Conservation (phyloP, 495 filamentous ascomycete species). For the Aspergillus wentii region DNA sequence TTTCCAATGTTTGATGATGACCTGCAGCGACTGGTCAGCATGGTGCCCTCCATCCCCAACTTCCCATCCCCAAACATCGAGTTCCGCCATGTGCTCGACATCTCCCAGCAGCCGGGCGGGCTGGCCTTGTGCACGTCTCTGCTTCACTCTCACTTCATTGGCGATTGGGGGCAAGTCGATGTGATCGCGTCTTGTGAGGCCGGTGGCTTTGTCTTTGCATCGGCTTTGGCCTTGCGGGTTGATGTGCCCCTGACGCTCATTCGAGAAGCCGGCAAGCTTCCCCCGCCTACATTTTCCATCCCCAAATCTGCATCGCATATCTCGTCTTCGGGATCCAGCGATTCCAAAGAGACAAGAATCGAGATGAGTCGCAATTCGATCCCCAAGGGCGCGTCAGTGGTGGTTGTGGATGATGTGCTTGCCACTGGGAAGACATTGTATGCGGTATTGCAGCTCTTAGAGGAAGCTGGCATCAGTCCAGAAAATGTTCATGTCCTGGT, state of each 20-base stretch:
- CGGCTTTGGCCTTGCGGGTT: constrained; percentile 43
- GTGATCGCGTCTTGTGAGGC: constrained; percentile 50
- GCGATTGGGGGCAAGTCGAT: constrained; percentile 44
- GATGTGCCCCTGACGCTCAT: constrained; percentile 48
- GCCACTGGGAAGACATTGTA: constrained; percentile 56
- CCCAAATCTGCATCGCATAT: constrained; percentile 51
- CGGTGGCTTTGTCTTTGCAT: constrained; percentile 55
- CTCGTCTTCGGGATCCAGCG: constrained; percentile 37
- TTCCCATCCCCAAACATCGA: constrained; percentile 49
- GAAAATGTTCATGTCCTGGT: constrained; percentile 49
- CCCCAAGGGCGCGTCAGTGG: constrained; percentile 38
- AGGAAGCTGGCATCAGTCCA: constrained; percentile 34
- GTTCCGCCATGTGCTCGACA: constrained; percentile 57
- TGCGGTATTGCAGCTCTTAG: constrained; percentile 50
- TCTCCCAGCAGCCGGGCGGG: constrained; percentile 50
- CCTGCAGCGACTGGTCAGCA: constrained; percentile 44
- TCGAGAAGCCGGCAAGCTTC: constrained; percentile 56
- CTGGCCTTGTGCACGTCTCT: constrained; percentile 51
- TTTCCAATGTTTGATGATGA: constrained; percentile 48
- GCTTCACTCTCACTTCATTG: constrained; percentile 41
- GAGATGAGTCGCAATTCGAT: constrained; percentile 49
- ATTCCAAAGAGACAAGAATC: constrained; percentile 35
- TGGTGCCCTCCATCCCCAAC: constrained; percentile 45
- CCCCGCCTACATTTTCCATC: constrained; percentile 51
- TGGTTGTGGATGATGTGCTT: constrained; percentile 63